Conservation (phyloP, 257 asterid species). For the Nicotiana attenuata region DNA sequence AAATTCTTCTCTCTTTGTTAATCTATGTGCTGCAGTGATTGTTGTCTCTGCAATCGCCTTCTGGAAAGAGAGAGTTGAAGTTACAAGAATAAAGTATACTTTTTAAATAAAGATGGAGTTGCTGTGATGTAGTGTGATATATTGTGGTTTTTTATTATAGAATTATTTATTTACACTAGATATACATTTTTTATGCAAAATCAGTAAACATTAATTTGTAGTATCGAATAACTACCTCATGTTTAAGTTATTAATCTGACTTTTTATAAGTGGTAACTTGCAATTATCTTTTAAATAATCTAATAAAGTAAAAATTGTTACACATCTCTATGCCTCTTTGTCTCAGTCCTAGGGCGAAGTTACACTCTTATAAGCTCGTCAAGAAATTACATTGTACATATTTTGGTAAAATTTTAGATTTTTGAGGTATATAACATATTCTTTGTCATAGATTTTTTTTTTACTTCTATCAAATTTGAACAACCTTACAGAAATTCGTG, state of each 20-base stretch:
- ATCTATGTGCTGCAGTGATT: slow-evolving; percentile 34
- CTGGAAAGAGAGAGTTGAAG: slow-evolving; percentile 41
- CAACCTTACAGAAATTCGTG: accelerated
- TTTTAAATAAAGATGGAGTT: slow-evolving; percentile 10
- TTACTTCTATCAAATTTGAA: too few species aligned
- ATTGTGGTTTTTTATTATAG: background rate
- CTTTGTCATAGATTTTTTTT: too few species aligned
- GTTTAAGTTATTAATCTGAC: background rate
- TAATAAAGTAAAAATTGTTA: too few species aligned
- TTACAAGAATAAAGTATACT: slow-evolving; percentile 12
- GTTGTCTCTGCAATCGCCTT: slow-evolving; percentile 71
- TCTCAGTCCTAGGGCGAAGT: too few species aligned
- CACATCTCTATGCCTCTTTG: too few species aligned
- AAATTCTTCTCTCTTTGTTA: background rate
- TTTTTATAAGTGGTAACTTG: too few species aligned
- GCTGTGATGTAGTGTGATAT: background rate
- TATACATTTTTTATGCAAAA: background rate
- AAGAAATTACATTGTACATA: too few species aligned
- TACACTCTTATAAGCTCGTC: too few species aligned
- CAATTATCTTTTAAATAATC: too few species aligned
- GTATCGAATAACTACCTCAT: background rate
- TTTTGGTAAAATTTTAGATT: too few species aligned
- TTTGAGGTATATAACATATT: too few species aligned
- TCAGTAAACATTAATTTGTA: background rate
- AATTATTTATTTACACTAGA: background rate